phyloP scores from a whole-genome alignment of 176 grass and related monocot genomes.

The Oryza rufipogon region DNA sequence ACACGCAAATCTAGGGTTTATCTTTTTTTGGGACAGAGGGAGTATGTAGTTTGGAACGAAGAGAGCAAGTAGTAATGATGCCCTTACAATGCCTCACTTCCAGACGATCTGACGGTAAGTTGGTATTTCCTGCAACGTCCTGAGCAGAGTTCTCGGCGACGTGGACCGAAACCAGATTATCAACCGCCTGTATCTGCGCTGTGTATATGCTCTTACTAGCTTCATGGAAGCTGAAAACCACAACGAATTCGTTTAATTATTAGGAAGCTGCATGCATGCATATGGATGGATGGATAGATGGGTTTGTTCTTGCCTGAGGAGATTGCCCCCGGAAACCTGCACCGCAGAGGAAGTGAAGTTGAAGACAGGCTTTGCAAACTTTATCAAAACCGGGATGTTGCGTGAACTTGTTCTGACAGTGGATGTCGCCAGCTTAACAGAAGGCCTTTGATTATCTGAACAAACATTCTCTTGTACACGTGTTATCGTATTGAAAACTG shows the following conservation, averaged over 20 bases:
- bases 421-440: constrained; percentile 69
- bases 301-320: constrained; percentile 60
- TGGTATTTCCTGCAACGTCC: constrained; percentile 86
- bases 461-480: not conserved
- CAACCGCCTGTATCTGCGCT: constrained; percentile 56
- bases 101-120: constrained; percentile 75
- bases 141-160: constrained; percentile 68
- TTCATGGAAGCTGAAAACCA: constrained; percentile 79
- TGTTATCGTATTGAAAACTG: not conserved
- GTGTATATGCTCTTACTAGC: constrained; percentile 79
- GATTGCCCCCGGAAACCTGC: constrained; percentile 60
- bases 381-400: constrained; percentile 69
- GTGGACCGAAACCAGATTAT: constrained; percentile 69
- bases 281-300: not conserved
- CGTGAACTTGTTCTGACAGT: constrained; percentile 62
- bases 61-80: not conserved
- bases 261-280: not conserved
- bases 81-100: constrained; percentile 89
- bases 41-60: too few species aligned
- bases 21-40: too few species aligned
- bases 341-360: constrained; percentile 82
- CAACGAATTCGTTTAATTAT: not conserved
- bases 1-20: too few species aligned
- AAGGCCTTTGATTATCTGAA: constrained; percentile 72
- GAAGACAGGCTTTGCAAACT: constrained; percentile 92